These are phyloP conservation scores for Fibroporia radiculosa DNA, from an alignment of 768 basidiomycete species.

Conservation along the genomic window DNA sequence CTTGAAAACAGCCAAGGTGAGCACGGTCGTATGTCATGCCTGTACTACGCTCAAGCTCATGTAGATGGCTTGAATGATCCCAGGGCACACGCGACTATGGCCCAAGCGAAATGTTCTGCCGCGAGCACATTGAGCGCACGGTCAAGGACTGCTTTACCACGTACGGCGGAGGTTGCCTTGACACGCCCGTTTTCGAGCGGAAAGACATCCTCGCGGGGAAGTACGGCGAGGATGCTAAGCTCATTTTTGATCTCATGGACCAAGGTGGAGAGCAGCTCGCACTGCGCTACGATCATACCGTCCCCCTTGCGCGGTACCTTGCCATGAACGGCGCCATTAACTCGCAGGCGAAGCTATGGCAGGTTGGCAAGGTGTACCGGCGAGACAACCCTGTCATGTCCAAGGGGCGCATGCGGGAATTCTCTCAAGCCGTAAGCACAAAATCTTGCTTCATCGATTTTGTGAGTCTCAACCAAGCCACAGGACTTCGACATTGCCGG, in stretches of 20 bases:
- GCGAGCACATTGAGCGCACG: slow-evolving; percentile 81
- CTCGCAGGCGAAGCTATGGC: slow-evolving; percentile 82
- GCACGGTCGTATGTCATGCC: slow-evolving; percentile 14
- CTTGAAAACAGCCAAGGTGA: slow-evolving; percentile 91
- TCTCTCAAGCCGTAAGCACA: slow-evolving; percentile 75
- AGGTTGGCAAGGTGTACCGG: slow-evolving; percentile 98
- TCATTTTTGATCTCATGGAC: slow-evolving; percentile 96
- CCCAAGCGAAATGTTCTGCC: slow-evolving; percentile 86
- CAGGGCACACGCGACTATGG: slow-evolving; percentile 95
- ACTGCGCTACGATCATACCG: slow-evolving; percentile 92
- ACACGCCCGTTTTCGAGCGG: slow-evolving; percentile 97
- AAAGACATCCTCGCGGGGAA: slow-evolving; percentile 95
- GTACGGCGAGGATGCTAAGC: slow-evolving; percentile 95
- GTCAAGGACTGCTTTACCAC: slow-evolving; percentile 84
- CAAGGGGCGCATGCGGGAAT: slow-evolving; percentile 98
- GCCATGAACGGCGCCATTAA: slow-evolving; percentile 89
- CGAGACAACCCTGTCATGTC: slow-evolving; percentile 96
- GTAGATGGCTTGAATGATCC: slow-evolving; percentile 4
- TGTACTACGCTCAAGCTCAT: slow-evolving; percentile 11
- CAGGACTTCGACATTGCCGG: slow-evolving; percentile 97
- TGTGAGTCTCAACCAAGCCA: neutral
- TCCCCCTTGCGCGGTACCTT: slow-evolving; percentile 90
- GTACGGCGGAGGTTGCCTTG: slow-evolving; percentile 87
- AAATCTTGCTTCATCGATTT: no score
- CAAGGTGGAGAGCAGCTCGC: slow-evolving; percentile 97